Evolutionary conservation across 2,329 filamentous ascomycete species (phyloP).

Genomic region (Neofusicoccum cordaticola): DNA sequence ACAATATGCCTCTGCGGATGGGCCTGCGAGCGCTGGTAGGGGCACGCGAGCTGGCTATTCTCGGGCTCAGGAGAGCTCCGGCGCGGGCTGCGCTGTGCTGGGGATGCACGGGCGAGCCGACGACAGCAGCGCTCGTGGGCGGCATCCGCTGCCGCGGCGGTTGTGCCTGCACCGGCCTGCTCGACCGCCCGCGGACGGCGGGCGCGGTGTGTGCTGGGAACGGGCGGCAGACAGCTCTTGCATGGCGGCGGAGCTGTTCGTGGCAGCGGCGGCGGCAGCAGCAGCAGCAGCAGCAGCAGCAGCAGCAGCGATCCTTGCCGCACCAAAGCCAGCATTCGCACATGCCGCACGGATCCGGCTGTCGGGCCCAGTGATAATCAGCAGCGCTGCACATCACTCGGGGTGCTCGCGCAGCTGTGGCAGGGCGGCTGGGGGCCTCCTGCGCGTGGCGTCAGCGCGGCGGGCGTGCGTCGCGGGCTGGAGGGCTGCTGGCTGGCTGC

Average conservation of each 20-base stretch:
- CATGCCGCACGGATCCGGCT: constrained; percentile 3
- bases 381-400: not conserved
- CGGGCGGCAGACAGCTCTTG: not conserved
- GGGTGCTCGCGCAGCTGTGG: not conserved
- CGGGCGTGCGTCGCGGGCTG: not conserved
- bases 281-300: no score
- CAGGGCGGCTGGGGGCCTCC: not conserved
- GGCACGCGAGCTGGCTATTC: not conserved
- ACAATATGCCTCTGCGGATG: not conserved
- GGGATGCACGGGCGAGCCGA: not conserved
- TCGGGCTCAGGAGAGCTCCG: not conserved
- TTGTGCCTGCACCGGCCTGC: no score
- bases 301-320: constrained; percentile 5
- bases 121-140: not conserved
- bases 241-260: not conserved
- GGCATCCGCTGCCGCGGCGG: no score
- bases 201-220: not conserved
- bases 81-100: not conserved
- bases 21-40: not conserved
- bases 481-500: no score
- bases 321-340: constrained; percentile 1
- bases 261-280: not conserved
- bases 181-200: no score
- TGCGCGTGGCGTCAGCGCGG: not conserved
- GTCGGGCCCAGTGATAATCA: constrained; percentile 9